Conservation (phyloP, 2,329 filamentous ascomycete species). For the Metarhizium brunneum region DNA sequence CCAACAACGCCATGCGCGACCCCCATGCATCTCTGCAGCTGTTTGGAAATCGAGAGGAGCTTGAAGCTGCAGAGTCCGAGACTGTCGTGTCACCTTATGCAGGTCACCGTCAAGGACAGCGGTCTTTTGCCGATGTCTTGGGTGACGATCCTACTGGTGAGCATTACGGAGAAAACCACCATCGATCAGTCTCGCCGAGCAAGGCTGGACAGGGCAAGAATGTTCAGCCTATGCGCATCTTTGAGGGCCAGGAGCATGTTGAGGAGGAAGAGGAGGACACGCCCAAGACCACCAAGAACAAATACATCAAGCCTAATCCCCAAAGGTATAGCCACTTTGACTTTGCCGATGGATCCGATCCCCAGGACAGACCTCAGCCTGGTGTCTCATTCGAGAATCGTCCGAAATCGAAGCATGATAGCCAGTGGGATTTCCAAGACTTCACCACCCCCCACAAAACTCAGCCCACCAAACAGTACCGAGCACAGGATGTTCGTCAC, state of each 20-base stretch:
- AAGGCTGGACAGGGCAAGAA: conserved; percentile 50
- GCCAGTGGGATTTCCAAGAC: conserved; percentile 83
- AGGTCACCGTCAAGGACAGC: conserved; percentile 49
- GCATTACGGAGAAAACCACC: conserved; percentile 37
- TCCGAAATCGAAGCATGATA: conserved; percentile 53
- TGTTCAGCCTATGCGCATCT: conserved; percentile 53
- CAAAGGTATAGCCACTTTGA: conserved; percentile 83
- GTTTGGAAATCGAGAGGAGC: conserved; percentile 60
- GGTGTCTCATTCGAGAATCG: conserved; percentile 30
- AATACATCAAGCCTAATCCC: conserved; percentile 55
- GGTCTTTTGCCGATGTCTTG: conserved; percentile 66
- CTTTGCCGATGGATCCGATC: conserved; percentile 57
- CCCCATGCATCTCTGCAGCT: conserved; percentile 65
- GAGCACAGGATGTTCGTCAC: conserved; percentile 64
- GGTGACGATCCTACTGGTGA: conserved; percentile 36
- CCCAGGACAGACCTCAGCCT: conserved; percentile 35
- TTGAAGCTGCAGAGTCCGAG: conserved; percentile 38
- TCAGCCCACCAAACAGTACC: conserved; percentile 47
- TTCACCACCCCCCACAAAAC: conserved; percentile 74
- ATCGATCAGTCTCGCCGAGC: conserved; percentile 41
- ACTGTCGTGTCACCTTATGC: conserved; percentile 52
- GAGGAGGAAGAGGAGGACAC: conserved; percentile 33
- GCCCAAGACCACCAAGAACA: conserved; percentile 31
- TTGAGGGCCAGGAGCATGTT: conserved; percentile 41
- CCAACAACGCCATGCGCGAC: conserved; percentile 48